These are phyloP conservation scores for Barnettozyma siamensis DNA, from an alignment of 805 yeast genomes.

Conservation along the genomic window DNA sequence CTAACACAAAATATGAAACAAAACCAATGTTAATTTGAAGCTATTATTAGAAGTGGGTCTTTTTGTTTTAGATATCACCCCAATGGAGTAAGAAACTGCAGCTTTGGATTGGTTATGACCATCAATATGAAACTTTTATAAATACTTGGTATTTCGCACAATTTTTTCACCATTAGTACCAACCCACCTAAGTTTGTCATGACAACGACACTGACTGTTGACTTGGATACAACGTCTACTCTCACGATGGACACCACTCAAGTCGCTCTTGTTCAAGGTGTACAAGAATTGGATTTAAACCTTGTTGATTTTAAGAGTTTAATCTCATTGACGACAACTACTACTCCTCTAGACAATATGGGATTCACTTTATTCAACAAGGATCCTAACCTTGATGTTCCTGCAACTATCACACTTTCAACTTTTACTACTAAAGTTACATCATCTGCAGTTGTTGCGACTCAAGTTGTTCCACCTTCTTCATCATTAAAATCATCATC, in stretches of 20 bases:
- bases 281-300: constrained; percentile 6
- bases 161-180: too few species aligned
- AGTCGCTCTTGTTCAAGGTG: constrained; percentile 11
- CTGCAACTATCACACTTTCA: constrained; percentile 2
- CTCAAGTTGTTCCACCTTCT: background rate
- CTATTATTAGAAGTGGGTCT: too few species aligned
- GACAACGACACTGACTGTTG: constrained; percentile 8
- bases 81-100: too few species aligned
- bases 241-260: constrained; percentile 5
- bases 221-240: constrained; percentile 3
- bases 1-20: too few species aligned
- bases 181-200: too few species aligned
- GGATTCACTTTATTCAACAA: constrained; percentile 4
- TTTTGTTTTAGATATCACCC: too few species aligned
- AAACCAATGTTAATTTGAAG: too few species aligned
- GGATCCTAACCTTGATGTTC: background rate
- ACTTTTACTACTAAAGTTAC: constrained; percentile 7
- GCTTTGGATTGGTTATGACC: too few species aligned
- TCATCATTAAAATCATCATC: too few species aligned
- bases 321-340: background rate
- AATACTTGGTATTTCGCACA: too few species aligned
- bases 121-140: too few species aligned
- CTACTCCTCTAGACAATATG: background rate
- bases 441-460: background rate
- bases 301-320: background rate